Conservation (phyloP, 768 basidiomycete genomes). For the Termitomyces sp. region DNA sequence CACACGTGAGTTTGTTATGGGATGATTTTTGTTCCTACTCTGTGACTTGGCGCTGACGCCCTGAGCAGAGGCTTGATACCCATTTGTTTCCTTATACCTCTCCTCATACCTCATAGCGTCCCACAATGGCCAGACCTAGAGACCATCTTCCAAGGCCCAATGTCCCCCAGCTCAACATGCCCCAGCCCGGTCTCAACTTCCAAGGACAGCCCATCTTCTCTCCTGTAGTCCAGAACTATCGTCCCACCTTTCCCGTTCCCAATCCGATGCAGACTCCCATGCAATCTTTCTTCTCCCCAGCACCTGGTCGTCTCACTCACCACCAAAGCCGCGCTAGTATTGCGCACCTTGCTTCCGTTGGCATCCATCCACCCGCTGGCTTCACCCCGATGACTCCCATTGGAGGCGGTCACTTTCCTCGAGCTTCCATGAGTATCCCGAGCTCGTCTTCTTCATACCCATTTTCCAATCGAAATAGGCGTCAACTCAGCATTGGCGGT, state of each 20-base stretch:
- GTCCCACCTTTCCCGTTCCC: constrained; percentile 47
- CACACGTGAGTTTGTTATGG: background rate
- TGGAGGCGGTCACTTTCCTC: constrained; percentile 50
- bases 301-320: constrained; percentile 53
- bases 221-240: constrained; percentile 60
- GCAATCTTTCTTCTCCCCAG: constrained; percentile 62
- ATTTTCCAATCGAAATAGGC: constrained; percentile 59
- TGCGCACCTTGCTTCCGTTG: constrained; percentile 58
- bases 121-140: constrained; percentile 39
- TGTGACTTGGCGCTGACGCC: background rate
- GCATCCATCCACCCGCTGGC: constrained; percentile 51
- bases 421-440: constrained; percentile 41
- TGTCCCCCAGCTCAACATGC: constrained; percentile 51
- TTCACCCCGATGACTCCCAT: constrained; percentile 59
- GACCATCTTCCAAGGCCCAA: constrained; percentile 52
- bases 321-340: constrained; percentile 58
- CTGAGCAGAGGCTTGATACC: background rate
- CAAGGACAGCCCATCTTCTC: constrained; percentile 53
- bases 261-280: constrained; percentile 68
- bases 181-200: constrained; percentile 45
- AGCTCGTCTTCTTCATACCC: constrained; percentile 35
- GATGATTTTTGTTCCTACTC: constrained; percentile 8
- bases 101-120: constrained; percentile 1
- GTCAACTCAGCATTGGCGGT: constrained; percentile 76
- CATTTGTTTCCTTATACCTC: background rate